phyloP scores from a whole-genome alignment of 768 basidiomycete species.

The Vararia minispora region DNA sequence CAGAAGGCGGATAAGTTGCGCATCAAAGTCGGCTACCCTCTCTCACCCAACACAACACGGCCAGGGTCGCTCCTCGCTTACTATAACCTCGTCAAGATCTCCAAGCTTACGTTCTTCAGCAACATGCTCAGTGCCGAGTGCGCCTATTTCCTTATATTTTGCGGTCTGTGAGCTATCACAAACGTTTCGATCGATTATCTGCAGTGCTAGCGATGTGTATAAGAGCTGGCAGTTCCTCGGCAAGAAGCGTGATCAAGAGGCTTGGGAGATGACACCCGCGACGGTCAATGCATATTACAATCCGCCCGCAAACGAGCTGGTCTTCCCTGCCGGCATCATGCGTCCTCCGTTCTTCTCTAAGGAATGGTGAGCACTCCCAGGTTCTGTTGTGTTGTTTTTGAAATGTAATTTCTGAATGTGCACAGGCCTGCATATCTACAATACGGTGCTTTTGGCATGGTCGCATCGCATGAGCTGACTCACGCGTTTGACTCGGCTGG shows the following conservation, averaged over 20 bases:
- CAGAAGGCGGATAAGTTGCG: conserved; percentile 79
- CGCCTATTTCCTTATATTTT: conserved; percentile 17
- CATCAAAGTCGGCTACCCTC: conserved; percentile 89
- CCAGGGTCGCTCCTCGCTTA: conserved; percentile 61
- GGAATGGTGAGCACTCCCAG: conserved; percentile 46
- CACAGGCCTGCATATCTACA: conserved; percentile 77
- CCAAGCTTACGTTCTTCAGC: conserved; percentile 67
- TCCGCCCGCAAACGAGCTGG: conserved; percentile 82
- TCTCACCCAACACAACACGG: conserved; percentile 71
- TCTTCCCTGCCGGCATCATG: conserved; percentile 94
- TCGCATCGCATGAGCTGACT: conserved; percentile 88
- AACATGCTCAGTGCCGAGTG: conserved; percentile 64
- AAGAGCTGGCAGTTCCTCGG: conserved; percentile 74
- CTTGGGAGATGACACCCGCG: conserved; percentile 85
- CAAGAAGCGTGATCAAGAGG: conserved; percentile 48
- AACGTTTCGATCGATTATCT: too few species aligned
- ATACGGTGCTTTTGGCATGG: conserved; percentile 88
- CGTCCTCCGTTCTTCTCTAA: conserved; percentile 85
- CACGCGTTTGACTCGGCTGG: conserved; percentile 90
- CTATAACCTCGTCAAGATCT: conserved; percentile 59
- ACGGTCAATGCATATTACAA: conserved; percentile 86
- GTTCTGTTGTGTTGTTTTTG: neutral
- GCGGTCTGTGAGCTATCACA: too few species aligned
- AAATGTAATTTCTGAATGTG: conserved; percentile 4
- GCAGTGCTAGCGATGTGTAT: conserved; percentile 46